Base-by-base conservation (phyloP, 1,284 basidiomycete species). In the Ceratobasidium theobromae region DNA sequence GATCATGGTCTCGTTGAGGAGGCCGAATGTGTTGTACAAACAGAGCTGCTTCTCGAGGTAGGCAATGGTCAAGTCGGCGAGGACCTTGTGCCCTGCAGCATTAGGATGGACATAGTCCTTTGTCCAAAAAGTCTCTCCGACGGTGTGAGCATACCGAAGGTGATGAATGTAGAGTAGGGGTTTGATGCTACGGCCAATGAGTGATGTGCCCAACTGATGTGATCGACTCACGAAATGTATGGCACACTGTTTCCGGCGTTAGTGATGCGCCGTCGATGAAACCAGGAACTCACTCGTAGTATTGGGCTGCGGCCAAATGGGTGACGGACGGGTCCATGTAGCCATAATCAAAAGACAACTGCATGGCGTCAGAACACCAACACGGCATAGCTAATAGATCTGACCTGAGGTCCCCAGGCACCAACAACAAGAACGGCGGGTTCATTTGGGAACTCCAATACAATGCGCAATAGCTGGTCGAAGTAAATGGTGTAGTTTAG, bases 401-500 rank as follows among this genome's bases (percentile, higher is more conserved):
- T 45, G 33, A 68, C 53, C 33, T 65, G 67, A 51, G 67, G 67
- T 25, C 67, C 67, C 51, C 51, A 68, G 6, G 67, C 57, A 5
- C 67, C 67, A 25, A 68, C 60, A 14, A 68, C 64, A 6, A 68
- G 35, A 27, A 68, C 55, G 4, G 67, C 67, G 30, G 67, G 67
- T 40, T 64, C 48, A 51, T 64, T 65, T 49, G 67, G 53, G 43
- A 64, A 65, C 5, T 54, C 45, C 11, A 68, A 18, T 14, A 65
- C 67, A 30, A 68, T 55, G n/a, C 67, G 52, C 14, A 65, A 30
- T 11, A 68, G 53, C 46, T 68, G 67, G 25, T 68, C 67, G 33
- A 68, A 68, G 28, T 68, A 68, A 41, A 68, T 54, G 1, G 55
- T 60, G 27, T 57, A 68, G 30, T 68, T 64, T 53, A 54, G 53